Conservation (phyloP, 23 red algal species). For the Gracilariopsis chorda region DNA sequence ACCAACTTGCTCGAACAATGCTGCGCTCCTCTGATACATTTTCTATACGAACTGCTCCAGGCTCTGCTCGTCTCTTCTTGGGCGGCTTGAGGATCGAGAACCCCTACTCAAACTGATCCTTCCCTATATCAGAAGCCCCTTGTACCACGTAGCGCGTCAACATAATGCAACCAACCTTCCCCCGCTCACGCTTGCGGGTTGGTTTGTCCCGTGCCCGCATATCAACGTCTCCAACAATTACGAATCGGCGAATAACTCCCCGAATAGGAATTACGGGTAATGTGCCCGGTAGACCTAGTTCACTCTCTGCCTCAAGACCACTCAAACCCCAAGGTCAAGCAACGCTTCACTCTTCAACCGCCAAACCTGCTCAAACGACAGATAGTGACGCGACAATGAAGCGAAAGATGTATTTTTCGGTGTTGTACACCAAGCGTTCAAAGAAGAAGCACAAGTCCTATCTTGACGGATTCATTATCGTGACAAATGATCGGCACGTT, state of each 20-base stretch:
- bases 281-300: neutral
- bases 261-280: neutral
- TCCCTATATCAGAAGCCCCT: too few species aligned
- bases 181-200: neutral
- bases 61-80: too few species aligned
- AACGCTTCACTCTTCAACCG: too few species aligned
- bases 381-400: neutral
- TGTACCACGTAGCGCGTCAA: too few species aligned
- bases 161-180: neutral
- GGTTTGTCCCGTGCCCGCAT: neutral
- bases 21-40: too few species aligned
- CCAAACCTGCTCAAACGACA: neutral
- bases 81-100: too few species aligned
- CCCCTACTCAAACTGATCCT: too few species aligned
- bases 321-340: too few species aligned
- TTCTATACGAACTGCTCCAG: too few species aligned
- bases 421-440: constrained; percentile 63
- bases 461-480: constrained; percentile 55
- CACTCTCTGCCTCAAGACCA: too few species aligned
- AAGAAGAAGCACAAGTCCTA: constrained; percentile 74
- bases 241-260: neutral
- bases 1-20: too few species aligned
- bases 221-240: neutral
- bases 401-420: constrained; percentile 36
- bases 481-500: constrained; percentile 41